These are phyloP conservation scores for Chlamydomonas incerta DNA, from an alignment of 139 green algal genomes.

Conservation along the genomic window DNA sequence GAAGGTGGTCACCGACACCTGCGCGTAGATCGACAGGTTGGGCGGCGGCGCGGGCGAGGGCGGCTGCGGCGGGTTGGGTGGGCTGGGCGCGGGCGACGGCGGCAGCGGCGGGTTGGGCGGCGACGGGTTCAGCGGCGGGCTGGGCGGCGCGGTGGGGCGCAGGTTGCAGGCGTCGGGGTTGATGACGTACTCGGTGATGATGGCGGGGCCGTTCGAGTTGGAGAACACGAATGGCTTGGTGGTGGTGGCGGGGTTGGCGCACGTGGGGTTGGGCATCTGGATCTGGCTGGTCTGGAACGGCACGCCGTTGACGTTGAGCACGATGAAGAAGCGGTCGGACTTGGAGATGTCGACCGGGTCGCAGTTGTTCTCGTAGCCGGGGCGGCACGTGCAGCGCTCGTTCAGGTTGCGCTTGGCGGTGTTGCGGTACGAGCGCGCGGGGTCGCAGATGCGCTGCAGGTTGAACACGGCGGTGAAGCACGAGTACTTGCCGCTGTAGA, in stretches of 20 bases:
- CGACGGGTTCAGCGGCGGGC: background rate
- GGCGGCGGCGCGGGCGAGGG: background rate
- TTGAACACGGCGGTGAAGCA: slow-evolving; percentile 41
- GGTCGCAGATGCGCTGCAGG: slow-evolving; percentile 23
- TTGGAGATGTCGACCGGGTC: slow-evolving; percentile 25
- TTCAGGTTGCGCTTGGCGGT: slow-evolving; percentile 20
- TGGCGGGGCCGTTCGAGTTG: slow-evolving; percentile 33
- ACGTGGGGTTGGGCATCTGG: background rate
- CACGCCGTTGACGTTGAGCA: slow-evolving; percentile 31
- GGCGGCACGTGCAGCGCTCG: slow-evolving; percentile 20
- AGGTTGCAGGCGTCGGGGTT: background rate
- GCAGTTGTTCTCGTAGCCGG: background rate
- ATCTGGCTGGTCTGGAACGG: background rate
- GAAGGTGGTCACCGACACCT: slow-evolving; percentile 22
- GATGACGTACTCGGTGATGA: slow-evolving; percentile 7
- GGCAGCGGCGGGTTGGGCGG: background rate
- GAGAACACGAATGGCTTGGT: background rate
- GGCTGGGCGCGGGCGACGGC: background rate
- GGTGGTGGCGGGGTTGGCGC: background rate
- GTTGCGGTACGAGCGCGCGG: slow-evolving; percentile 5
- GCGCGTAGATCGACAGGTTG: background rate
- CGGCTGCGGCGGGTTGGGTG: background rate
- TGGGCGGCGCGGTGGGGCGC: slow-evolving; percentile 2
- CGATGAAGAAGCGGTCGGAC: background rate
- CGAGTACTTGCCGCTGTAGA: background rate